phyloP scores from a whole-genome alignment of 495 filamentous ascomycete genomes.

The Pyrenula aspistea region DNA sequence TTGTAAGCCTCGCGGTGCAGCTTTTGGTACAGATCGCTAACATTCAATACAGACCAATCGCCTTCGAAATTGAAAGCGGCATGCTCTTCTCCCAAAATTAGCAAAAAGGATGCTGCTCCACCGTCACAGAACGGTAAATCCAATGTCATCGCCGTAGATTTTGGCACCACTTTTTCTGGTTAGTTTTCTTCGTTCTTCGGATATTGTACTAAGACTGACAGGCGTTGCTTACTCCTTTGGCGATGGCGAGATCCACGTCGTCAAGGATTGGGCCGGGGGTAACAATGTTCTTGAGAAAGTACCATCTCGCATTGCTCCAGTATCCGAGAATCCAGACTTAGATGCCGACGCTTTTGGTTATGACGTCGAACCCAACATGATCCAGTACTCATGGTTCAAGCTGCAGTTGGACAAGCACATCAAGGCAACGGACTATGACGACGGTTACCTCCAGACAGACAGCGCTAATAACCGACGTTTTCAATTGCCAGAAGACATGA shows the following conservation, averaged over 20 bases:
- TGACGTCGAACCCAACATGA: constrained; percentile 6
- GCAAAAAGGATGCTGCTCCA: not conserved
- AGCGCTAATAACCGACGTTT: constrained; percentile 1
- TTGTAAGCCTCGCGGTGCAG: not conserved
- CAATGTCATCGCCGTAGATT: constrained; percentile 27
- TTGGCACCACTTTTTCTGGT: constrained; percentile 30
- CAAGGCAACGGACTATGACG: constrained; percentile 6
- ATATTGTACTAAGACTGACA: not conserved
- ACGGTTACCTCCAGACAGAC: not conserved
- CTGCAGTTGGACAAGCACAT: constrained; percentile 8
- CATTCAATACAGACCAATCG: not conserved
- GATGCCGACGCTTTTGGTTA: constrained; percentile 7
- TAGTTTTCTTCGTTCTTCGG: not conserved
- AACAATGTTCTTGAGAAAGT: not conserved
- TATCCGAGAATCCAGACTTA: constrained; percentile 1
- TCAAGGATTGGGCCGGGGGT: not conserved
- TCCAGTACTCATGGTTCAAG: constrained; percentile 10
- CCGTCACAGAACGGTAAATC: not conserved
- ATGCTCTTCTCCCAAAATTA: not conserved
- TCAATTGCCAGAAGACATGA: constrained; percentile 6
- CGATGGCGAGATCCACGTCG: not conserved
- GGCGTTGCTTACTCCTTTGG: constrained; percentile 1
- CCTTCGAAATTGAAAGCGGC: not conserved
- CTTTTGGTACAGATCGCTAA: not conserved
- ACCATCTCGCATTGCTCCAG: constrained; percentile 8